Evolutionary conservation across 1,139 yeast species (phyloP), one percentile per base, ranked within the genome.

Genomic region (Hemisphaericaspora subhashii): DNA sequence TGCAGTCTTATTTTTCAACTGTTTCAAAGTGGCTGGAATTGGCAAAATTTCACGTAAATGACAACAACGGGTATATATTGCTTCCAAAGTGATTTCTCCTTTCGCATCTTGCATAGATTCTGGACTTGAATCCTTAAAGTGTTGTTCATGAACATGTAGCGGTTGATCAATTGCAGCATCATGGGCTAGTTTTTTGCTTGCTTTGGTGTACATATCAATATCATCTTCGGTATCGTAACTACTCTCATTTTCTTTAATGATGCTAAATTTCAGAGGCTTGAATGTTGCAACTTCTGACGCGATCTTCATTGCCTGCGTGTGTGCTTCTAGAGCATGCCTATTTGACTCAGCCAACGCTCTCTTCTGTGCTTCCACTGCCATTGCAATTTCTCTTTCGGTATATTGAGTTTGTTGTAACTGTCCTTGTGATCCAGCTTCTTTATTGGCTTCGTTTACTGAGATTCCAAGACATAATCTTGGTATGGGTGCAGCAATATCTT

Each of bases 11-110:
- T 81, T 81, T 54, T 84, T 86, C 43, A 90, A 73, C 58, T 90
- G 98, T 53, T 83, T 85, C 51, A 88, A 60, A 0, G 95, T 88
- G 0, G 96, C 95, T 1, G 96, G 95, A 43, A 90, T 89, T 1
- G 98, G 98, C 47, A 90, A 64, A 39, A 90, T 90, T 54, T 90
- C 98, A 39, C 98, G 72, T 45, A 90, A 68, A 62, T 90, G 98
- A 55, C 97, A 90, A 58, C 97, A 89, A 48, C 97, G 69, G 0
- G 97, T 87, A 59, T 90, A 90, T 12, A 90, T 68, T 31, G 81
- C 77, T 52, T 86, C 95, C 41, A 87, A 64, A 0, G 86, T 70
- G 58, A 70, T 52, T 37, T 53, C 61, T 10, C 47, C 33, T 7
- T 44, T 25, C 8, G 43, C 44, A 24, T 52, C 55, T 4, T 49